Conservation (phyloP, 192 early-diverging fungal genomes). For the Linderina pennispora region DNA sequence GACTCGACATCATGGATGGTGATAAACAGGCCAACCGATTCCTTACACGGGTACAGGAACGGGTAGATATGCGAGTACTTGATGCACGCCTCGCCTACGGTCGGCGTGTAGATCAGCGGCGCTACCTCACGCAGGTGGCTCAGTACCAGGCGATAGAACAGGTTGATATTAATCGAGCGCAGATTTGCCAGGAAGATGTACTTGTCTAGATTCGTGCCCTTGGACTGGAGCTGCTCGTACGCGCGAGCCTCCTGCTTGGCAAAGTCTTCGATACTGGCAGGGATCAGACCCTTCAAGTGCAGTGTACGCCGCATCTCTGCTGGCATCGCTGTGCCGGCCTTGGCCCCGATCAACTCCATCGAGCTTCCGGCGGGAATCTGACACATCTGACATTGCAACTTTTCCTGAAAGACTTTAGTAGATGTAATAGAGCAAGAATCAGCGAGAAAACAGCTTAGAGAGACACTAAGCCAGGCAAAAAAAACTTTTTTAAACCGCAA, state of each 20-base stretch:
- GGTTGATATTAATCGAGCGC: slow-evolving; percentile 60
- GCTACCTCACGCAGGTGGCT: slow-evolving; percentile 68
- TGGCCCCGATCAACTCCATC: slow-evolving; percentile 37
- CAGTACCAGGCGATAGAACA: slow-evolving; percentile 74
- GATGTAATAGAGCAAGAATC: no score
- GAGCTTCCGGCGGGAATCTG: slow-evolving; percentile 41
- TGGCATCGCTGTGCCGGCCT: slow-evolving; percentile 34
- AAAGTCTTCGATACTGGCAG: slow-evolving; percentile 63
- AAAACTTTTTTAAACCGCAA: no score
- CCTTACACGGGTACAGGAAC: slow-evolving; percentile 63
- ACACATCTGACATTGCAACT: slow-evolving; percentile 20
- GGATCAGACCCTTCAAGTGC: slow-evolving; percentile 60
- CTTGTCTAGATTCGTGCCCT: slow-evolving; percentile 65
- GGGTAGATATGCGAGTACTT: slow-evolving; percentile 81
- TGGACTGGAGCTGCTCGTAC: slow-evolving; percentile 58
- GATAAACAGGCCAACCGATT: slow-evolving; percentile 77
- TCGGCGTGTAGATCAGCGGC: slow-evolving; percentile 72
- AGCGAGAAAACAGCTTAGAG: no score
- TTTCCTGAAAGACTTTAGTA: no score
- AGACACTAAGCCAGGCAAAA: no score
- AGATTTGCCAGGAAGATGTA: slow-evolving; percentile 75
- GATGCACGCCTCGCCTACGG: slow-evolving; percentile 70
- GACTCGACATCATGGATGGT: slow-evolving; percentile 61
- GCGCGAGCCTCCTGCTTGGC: slow-evolving; percentile 69
- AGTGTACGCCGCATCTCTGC: slow-evolving; percentile 52